Percentiles rank a stretch among this genome's conserved stretches.
Conservation (phyloP, 768 basidiomycete genomes). For the Fomitopsis pulvina region DNA sequence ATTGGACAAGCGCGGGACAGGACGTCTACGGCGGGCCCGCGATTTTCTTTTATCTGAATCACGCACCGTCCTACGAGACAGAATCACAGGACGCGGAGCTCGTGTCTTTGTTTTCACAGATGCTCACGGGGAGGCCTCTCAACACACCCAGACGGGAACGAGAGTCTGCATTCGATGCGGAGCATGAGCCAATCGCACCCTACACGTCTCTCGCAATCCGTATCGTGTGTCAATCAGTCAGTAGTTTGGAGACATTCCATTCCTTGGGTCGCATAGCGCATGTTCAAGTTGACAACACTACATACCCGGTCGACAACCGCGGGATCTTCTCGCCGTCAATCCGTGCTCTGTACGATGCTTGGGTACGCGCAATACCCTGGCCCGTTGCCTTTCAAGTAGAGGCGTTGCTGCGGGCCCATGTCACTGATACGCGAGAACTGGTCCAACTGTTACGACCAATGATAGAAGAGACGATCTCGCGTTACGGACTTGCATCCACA, state of each 20-base stretch:
- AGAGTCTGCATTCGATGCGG: constrained; percentile 28
- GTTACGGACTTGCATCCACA: constrained; percentile 29
- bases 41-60: constrained; percentile 37
- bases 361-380: constrained; percentile 37
- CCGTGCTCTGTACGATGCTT: constrained; percentile 25
- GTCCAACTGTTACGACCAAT: constrained; percentile 29
- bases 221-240: constrained; percentile 33
- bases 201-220: constrained; percentile 49
- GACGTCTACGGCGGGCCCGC: constrained; percentile 19
- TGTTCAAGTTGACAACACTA: constrained; percentile 23
- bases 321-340: constrained; percentile 36
- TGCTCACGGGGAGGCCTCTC: not conserved
- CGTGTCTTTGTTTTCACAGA: not conserved
- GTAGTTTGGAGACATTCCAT: constrained; percentile 33
- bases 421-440: constrained; percentile 48
- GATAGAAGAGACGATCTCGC: constrained; percentile 25
- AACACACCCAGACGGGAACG: constrained; percentile 24
- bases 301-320: constrained; percentile 34
- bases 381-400: constrained; percentile 57
- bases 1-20: constrained; percentile 29
- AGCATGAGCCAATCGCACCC: constrained; percentile 39
- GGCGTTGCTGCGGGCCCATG: constrained; percentile 27
- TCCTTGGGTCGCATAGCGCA: constrained; percentile 32
- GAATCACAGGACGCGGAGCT: not conserved
- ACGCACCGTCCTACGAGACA: constrained; percentile 35